Evolutionary conservation across 768 basidiomycete genomes (phyloP), one percentile per base, ranked within the genome.

Genomic region (Trametes punicea): DNA sequence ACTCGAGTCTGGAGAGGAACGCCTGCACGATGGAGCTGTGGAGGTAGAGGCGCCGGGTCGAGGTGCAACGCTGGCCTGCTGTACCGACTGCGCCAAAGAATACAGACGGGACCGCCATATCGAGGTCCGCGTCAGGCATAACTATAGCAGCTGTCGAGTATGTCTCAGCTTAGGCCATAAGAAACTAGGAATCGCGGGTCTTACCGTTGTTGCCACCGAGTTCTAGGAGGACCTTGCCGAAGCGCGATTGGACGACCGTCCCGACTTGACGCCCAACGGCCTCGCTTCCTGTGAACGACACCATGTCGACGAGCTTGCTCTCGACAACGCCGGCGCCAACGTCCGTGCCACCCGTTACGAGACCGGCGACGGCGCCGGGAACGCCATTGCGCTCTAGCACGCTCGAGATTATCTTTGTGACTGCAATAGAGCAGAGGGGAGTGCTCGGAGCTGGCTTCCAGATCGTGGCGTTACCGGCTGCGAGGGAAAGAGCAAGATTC

Each of bases 391-490:
- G 76, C 70, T 94, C 89, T 56, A 98, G 77, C 13, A 98, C 88
- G 27, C 75, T 69, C 18, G 92, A 77, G 23, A 98, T 76, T 63
- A 98, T 90, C 67, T 83, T 86, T 21, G 91, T 94, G 21, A 93
- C 82, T 0, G 95, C 96, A 55, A 98, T 88, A n/a, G 93, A 80
- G 68, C 87, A 95, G 31, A 96, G 72, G 3, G 95, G 87, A 0
- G 95, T 98, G 2, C 80, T 89, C 2, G 87, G 91, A 0, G 93
- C 89, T 6, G 95, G 95, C 68, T 98, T 98, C 95, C 95, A 98
- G 42, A 98, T 70, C 0, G 93, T 95, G 1, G 93, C 87, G 70
- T 98, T 98, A 16, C 94, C 94, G 26, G 90, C 88, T 2, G 90
- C 87, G 55, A 98, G 73, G 4, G 93, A 90, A 21, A 98, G 77